phyloP scores from a whole-genome alignment of 352 stramenopile genomes.

The Albugo candida region DNA sequence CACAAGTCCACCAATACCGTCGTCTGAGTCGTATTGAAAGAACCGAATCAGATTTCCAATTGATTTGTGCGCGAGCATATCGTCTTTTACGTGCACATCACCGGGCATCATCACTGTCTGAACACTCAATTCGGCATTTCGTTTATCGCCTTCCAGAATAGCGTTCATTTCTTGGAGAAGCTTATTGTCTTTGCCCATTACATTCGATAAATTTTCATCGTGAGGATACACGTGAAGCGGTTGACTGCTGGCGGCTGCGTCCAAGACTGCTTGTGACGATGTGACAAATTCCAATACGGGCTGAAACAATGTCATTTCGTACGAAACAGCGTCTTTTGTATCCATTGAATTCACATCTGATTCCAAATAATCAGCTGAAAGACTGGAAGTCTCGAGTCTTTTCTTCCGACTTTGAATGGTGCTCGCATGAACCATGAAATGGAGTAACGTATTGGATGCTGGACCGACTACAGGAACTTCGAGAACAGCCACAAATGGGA shows the following conservation, averaged over 20 bases:
- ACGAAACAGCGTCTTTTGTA: slow-evolving; percentile 25
- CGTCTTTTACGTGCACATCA: slow-evolving; percentile 46
- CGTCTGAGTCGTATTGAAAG: slow-evolving; percentile 76
- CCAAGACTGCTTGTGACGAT: slow-evolving; percentile 62
- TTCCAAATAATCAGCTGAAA: slow-evolving; percentile 1
- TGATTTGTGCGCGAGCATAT: slow-evolving; percentile 57
- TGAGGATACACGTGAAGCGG: slow-evolving; percentile 56
- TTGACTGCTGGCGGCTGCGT: slow-evolving; percentile 57
- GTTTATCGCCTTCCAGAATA: slow-evolving; percentile 43
- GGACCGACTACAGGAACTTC: slow-evolving; percentile 64
- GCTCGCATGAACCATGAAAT: slow-evolving; percentile 68
- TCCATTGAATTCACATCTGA: slow-evolving; percentile 9
- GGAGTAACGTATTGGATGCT: slow-evolving; percentile 65
- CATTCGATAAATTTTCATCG: slow-evolving; percentile 55
- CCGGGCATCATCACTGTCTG: slow-evolving; percentile 78
- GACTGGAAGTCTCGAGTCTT: slow-evolving; percentile 2
- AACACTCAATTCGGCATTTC: slow-evolving; percentile 68
- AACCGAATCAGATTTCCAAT: slow-evolving; percentile 80
- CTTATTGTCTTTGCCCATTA: slow-evolving; percentile 45
- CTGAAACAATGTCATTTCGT: slow-evolving; percentile 78
- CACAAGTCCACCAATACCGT: slow-evolving; percentile 53
- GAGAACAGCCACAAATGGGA: slow-evolving; percentile 70
- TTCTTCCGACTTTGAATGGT: slow-evolving; percentile 48
- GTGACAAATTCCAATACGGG: slow-evolving; percentile 74
- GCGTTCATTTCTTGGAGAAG: slow-evolving; percentile 45